Conservation (phyloP, 2,329 filamentous ascomycete species). For the Stemphylium vesicarium region DNA sequence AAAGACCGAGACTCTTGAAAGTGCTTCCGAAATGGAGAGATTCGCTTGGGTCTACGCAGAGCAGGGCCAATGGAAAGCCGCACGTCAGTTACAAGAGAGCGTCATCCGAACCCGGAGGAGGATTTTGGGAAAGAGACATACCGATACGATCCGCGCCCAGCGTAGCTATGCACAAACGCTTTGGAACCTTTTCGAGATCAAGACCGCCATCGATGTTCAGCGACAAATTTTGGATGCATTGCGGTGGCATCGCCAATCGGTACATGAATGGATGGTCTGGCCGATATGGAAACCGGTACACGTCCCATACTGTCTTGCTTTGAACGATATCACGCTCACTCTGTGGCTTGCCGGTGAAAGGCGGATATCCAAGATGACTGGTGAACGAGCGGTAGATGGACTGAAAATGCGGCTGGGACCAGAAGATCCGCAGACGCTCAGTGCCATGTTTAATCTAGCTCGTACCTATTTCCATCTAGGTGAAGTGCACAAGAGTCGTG, state of each 20-base stretch:
- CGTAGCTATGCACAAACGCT: not conserved
- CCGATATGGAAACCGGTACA: constrained; percentile 21
- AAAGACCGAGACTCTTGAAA: constrained; percentile 31
- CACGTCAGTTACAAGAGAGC: not conserved
- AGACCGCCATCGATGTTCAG: not conserved
- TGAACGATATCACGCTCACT: constrained; percentile 24
- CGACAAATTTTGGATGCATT: not conserved
- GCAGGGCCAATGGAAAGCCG: not conserved
- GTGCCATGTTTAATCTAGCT: not conserved
- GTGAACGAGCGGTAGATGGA: not conserved
- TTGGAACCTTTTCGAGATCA: not conserved
- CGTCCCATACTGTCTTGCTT: constrained; percentile 24
- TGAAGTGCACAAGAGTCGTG: constrained; percentile 10
- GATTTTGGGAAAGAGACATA: not conserved
- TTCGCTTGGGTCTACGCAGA: constrained; percentile 33
- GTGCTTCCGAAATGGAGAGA: constrained; percentile 21
- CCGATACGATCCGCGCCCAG: not conserved
- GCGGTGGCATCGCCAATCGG: not conserved
- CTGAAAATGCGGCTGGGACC: not conserved
- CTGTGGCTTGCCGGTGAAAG: constrained; percentile 27
- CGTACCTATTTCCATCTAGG: constrained; percentile 1
- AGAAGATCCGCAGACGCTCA: not conserved
- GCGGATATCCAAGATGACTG: not conserved
- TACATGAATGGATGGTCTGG: not conserved
- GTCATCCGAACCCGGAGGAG: not conserved